Evolutionary conservation across 352 stramenopile genomes (phyloP), one percentile per base, ranked within the genome.

Genomic region (Pythium pectinolyticum): DNA sequence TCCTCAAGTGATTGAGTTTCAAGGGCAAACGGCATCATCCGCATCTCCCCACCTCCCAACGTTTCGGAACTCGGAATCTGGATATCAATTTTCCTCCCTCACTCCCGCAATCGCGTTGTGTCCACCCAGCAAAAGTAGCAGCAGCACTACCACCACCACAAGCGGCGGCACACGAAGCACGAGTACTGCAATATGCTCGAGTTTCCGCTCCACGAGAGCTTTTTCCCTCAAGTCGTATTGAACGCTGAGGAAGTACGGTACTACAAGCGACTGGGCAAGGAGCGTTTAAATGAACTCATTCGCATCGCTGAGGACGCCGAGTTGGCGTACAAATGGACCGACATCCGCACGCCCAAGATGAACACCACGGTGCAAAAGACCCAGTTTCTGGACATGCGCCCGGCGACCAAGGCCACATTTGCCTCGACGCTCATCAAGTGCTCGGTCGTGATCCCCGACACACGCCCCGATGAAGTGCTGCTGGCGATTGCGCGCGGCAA

Each of bases 161-260:
- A 9, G 47, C 25, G 9, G 15, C 34, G 34, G 15, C 34, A 48
- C 40, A 7, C 15, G n/a, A 57, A 57, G 10, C 27, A 45, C 43
- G 43, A 22, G 43, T 25, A 25, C n/a, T 50, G 37, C 34, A 62
- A 20, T 8, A 61, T 70, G 78, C 67, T 92, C 43, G 80, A 86
- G 51, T 85, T 93, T 58, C 84, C 86, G 17, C 67, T 95, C 11
- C 77, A 82, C 58, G 80, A 92, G 60, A 80, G 77, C 49, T 92
- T 93, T 76, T 95, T 95, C 69, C 86, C 86, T 50, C 84, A 89
- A 56, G 78, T 95, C 52, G 77, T 79, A 46, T 69, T 95, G 8
- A 75, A 70, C 39, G 73, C 75, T 31, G 82, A 91, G 30, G 84
- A 95, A 51, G 70, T 92, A 20, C 71, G 77, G 20, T 82, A 87